Conservation (phyloP, 495 filamentous ascomycete genomes). For the Opeltia flavorubescens region DNA sequence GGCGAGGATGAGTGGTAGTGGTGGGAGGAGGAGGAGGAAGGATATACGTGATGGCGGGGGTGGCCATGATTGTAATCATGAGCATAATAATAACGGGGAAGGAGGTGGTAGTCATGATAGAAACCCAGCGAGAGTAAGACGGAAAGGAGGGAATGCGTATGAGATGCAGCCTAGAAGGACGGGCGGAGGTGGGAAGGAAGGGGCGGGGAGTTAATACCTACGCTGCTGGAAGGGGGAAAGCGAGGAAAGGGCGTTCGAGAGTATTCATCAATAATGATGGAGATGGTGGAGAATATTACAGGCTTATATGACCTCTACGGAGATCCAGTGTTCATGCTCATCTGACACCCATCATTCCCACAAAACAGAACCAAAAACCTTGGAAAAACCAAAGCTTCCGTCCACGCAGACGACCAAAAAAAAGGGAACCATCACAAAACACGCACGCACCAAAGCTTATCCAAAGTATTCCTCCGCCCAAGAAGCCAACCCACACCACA, state of each 20-base stretch:
- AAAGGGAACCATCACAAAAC: too few relatives aligned
- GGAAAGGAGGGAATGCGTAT: slow-evolving; percentile 79
- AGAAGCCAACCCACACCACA: too few relatives aligned
- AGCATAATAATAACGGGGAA: slow-evolving; percentile 19
- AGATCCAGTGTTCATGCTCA: too few relatives aligned
- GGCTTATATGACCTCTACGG: too few relatives aligned
- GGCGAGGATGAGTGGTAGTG: slow-evolving; percentile 10
- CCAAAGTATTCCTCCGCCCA: too few relatives aligned
- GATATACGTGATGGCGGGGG: slow-evolving; percentile 27
- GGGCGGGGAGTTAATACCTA: not conserved
- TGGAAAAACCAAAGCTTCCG: too few relatives aligned
- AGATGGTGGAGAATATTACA: too few relatives aligned
- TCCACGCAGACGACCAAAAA: too few relatives aligned
- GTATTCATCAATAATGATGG: too few relatives aligned
- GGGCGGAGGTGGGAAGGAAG: slow-evolving; percentile 3
- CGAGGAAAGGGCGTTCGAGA: not conserved
- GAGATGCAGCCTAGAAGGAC: slow-evolving; percentile 60
- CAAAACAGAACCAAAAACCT: too few relatives aligned
- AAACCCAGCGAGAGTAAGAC: slow-evolving; percentile 26
- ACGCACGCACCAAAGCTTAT: too few relatives aligned
- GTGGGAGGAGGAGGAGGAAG: slow-evolving; percentile 7
- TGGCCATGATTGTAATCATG: slow-evolving; percentile 26
- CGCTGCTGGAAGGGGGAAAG: not conserved
- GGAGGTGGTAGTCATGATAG: slow-evolving; percentile 16
- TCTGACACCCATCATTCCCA: too few relatives aligned